phyloP scores from a whole-genome alignment of 179 eudicot genomes.

The Silene noctiflora region DNA sequence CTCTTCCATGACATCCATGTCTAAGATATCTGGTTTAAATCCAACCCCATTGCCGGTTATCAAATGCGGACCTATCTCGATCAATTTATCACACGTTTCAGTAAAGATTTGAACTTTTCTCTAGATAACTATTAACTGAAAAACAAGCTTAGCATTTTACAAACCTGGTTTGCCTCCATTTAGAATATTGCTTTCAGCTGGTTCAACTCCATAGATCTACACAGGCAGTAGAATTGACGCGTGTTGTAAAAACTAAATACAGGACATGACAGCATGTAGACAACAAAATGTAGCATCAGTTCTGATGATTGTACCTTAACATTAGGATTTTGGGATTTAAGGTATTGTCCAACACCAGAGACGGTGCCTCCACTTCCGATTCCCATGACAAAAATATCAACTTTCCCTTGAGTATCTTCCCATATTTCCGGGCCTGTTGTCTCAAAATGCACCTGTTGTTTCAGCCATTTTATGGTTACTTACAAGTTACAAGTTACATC shows the following conservation, averaged over 20 bases:
- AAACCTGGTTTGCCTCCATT: slow-evolving; percentile 98
- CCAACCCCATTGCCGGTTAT: slow-evolving; percentile 97
- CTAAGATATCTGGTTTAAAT: slow-evolving; percentile 88
- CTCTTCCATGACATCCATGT: slow-evolving; percentile 95
- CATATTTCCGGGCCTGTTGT: slow-evolving; percentile 98
- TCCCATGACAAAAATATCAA: slow-evolving; percentile 95
- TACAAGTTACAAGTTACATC: not conserved
- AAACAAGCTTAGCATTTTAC: not conserved
- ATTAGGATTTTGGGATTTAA: slow-evolving; percentile 86
- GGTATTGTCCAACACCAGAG: slow-evolving; percentile 85
- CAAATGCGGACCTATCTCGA: slow-evolving; percentile 71
- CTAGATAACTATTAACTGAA: not conserved
- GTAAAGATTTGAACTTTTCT: not conserved
- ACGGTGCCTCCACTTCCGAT: slow-evolving; percentile 97
- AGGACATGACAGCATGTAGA: not conserved
- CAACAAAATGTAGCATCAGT: not conserved
- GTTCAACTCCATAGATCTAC: slow-evolving; percentile 91
- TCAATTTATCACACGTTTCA: not conserved
- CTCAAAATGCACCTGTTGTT: slow-evolving; percentile 74
- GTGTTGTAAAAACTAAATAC: not conserved
- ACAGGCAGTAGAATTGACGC: not conserved
- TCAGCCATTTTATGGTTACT: not conserved
- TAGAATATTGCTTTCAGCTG: slow-evolving; percentile 79
- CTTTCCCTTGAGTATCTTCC: slow-evolving; percentile 86
- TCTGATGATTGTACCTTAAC: slow-evolving; percentile 52